Conservation (phyloP, 2,329 filamentous ascomycete genomes). For the Diaporthe citrichinensis region DNA sequence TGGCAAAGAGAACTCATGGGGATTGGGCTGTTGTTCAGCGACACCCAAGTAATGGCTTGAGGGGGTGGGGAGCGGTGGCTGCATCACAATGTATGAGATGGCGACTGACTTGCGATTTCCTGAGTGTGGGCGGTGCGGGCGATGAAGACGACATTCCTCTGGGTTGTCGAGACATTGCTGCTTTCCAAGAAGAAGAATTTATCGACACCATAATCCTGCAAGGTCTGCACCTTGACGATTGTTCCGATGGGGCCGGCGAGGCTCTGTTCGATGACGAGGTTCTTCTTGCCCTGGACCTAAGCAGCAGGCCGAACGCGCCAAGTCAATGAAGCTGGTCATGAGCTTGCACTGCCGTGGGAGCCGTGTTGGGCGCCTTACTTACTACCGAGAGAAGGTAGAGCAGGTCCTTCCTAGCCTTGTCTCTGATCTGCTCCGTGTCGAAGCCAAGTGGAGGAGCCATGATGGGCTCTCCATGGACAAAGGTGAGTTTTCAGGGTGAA, state of each 20-base stretch:
- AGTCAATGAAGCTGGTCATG: conserved; percentile 42
- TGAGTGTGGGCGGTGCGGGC: conserved; percentile 91
- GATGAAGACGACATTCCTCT: conserved; percentile 95
- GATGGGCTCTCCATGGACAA: conserved; percentile 64
- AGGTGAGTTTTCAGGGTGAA: conserved; percentile 28
- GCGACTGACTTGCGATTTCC: conserved; percentile 84
- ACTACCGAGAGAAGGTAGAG: conserved; percentile 94
- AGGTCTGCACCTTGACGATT: conserved; percentile 93
- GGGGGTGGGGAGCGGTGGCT: background rate
- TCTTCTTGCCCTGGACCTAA: conserved; percentile 98
- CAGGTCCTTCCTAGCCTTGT: conserved; percentile 89
- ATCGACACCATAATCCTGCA: conserved; percentile 98
- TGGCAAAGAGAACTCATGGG: conserved; percentile 62
- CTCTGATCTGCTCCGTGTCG: conserved; percentile 81
- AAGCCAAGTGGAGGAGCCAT: conserved; percentile 82
- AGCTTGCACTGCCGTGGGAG: conserved; percentile 37
- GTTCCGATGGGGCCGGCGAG: conserved; percentile 91
- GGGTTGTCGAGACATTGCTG: conserved; percentile 92
- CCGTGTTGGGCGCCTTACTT: conserved; percentile 64
- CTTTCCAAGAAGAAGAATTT: conserved; percentile 98
- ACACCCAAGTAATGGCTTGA: background rate
- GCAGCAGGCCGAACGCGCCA: conserved; percentile 37
- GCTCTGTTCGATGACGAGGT: conserved; percentile 91
- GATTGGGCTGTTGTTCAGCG: conserved; percentile 48
- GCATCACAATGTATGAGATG: conserved; percentile 17